Base-by-base conservation (phyloP, 2,329 filamentous ascomycete species). In the Penicillium brasilianum region DNA sequence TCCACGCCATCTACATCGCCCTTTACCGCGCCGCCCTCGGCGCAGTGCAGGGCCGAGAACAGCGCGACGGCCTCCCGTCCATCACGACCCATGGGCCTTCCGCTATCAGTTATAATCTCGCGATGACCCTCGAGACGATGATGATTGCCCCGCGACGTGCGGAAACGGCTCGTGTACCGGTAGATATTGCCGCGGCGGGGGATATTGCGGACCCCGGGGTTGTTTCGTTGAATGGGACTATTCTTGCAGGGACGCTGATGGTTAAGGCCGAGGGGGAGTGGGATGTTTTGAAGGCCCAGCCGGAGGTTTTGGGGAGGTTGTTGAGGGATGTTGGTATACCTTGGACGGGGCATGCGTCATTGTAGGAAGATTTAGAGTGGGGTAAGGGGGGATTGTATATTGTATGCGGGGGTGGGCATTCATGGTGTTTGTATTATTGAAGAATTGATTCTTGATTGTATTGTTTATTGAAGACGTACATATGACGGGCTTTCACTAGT, bases 211-310 rank as follows among this genome's bases (percentile, higher is more conserved):
- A 74, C 7, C 70, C 70, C 2, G 77, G 82, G 9, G 72, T 78
- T 43, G 77, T 86, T 16, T 81, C 81, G 9, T 67, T 87, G 37
- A 87, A 87, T 62, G 85, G 85, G 3, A 87, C 85, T 0, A 77
- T 85, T 18, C 75, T 87, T 3, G 85, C 80, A 1, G 85, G 84
- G 0, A 87, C 84, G 4, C 72, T 87, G 62, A 85, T 87, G 84
- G 85, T 87, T 20, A 87, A 87, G 71, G 74, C 79, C 7, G 75
- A 84, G 66, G 77, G 76, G 9, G 83, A 86, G 67, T 87, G 83
- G 83, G 77, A 85, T 61, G 64, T 75, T 37, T 67, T 87, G 39
- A 74, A 77, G 34, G 62, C 69, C 6, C 74, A 80, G 32, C 77
- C 77, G 16, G 72, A 76, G 32, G 63, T 76, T 28, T 72, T 87